phyloP scores from a whole-genome alignment of 176 grass and related monocot species.

The Pontederia crassipes region DNA sequence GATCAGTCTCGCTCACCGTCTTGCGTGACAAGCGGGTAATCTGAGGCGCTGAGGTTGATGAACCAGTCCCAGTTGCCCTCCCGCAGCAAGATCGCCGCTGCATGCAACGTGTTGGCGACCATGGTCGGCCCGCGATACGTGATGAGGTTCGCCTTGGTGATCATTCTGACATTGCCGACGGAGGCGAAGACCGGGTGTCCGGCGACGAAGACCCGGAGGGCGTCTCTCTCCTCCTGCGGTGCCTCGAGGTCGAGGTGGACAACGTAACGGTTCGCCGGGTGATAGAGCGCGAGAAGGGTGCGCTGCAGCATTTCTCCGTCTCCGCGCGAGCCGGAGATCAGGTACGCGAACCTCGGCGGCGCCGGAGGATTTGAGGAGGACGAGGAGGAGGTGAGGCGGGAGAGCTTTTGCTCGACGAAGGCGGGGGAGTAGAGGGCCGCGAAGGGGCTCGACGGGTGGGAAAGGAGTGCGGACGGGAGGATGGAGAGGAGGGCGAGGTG shows the following conservation, averaged over 20 bases:
- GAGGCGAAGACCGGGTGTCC: constrained; percentile 58
- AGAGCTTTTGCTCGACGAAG: constrained; percentile 13
- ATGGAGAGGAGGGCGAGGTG: background rate
- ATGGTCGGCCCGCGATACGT: constrained; percentile 87
- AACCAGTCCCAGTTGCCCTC: constrained; percentile 91
- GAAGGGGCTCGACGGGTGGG: constrained; percentile 4
- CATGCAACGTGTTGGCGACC: constrained; percentile 81
- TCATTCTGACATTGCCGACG: constrained; percentile 64
- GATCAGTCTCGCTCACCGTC: constrained; percentile 33
- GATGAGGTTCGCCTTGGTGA: constrained; percentile 76
- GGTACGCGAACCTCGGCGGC: constrained; percentile 1
- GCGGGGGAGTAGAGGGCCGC: constrained; percentile 9
- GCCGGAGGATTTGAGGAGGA: background rate
- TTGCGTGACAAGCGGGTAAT: constrained; percentile 87
- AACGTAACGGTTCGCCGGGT: constrained; percentile 81
- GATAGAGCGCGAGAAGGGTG: constrained; percentile 28
- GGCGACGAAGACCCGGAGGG: constrained; percentile 60
- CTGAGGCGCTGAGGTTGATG: constrained; percentile 82
- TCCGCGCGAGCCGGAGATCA: constrained; percentile 5
- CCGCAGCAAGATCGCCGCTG: constrained; percentile 59
- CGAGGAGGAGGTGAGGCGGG: background rate
- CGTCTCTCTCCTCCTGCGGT: constrained; percentile 63
- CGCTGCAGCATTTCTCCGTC: constrained; percentile 5
- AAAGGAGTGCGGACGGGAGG: constrained; percentile 8
- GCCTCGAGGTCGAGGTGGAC: constrained; percentile 83